These are phyloP conservation scores for Neofusicoccum ribis DNA, from an alignment of 2,329 filamentous ascomycete genomes.

Conservation along the genomic window DNA sequence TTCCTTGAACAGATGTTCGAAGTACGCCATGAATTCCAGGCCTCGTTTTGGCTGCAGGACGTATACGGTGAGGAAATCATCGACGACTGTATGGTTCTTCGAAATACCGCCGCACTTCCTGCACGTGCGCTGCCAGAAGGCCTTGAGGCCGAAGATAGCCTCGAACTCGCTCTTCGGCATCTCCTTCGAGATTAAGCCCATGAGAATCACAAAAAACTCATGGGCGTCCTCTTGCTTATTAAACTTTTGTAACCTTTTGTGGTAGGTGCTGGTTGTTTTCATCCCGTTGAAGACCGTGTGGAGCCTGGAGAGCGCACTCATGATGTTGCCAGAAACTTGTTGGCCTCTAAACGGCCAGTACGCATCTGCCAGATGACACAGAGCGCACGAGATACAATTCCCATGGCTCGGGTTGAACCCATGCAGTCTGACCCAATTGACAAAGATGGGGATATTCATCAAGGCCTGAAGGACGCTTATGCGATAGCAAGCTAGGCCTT, in stretches of 20 bases:
- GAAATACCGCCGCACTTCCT: not conserved
- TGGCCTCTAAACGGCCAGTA: constrained; percentile 1
- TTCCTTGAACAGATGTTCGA: constrained; percentile 21
- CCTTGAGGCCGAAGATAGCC: constrained; percentile 20
- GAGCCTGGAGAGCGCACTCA: not conserved
- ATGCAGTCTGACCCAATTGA: constrained; percentile 20
- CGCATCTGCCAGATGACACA: not conserved
- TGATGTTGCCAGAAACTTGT: not conserved
- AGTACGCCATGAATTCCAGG: constrained; percentile 18
- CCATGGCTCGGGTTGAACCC: not conserved
- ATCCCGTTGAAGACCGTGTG: not conserved
- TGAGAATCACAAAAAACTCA: not conserved
- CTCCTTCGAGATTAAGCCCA: not conserved
- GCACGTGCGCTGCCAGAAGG: constrained; percentile 5
- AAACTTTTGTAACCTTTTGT: not conserved
- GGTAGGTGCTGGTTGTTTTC: too few relatives aligned
- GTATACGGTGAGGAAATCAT: not conserved
- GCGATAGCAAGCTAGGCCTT: constrained; percentile 24
- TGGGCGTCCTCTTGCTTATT: not conserved
- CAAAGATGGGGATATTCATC: constrained; percentile 23
- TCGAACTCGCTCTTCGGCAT: not conserved
- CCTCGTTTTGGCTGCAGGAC: not conserved
- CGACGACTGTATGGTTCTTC: not conserved
- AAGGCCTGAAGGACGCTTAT: constrained; percentile 22
- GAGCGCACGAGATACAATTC: constrained; percentile 9